Percentiles rank a stretch among this genome's conserved stretches.
These are phyloP conservation scores for Citropsis articulata DNA, from an alignment of 345 rosid species.

Conservation along the genomic window DNA sequence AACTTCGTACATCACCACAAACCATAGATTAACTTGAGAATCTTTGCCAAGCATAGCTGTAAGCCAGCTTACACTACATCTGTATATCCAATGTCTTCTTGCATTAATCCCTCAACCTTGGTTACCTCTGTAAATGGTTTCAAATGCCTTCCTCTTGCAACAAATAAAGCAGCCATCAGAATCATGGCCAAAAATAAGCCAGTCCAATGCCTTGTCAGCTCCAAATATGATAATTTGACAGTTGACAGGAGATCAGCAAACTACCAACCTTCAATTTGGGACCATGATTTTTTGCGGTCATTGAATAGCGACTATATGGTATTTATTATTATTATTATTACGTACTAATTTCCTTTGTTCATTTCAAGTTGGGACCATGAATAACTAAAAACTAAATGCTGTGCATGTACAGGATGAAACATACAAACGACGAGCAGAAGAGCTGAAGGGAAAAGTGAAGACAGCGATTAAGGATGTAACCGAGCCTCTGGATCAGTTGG, in stretches of 20 bases:
- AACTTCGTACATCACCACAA: too few relatives aligned
- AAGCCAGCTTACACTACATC: too few relatives aligned
- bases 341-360: too few relatives aligned
- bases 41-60: too few relatives aligned
- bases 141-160: too few relatives aligned
- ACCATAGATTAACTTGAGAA: too few relatives aligned
- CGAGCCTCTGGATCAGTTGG: neutral
- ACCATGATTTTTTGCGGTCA: conserved; percentile 3
- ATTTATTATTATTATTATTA: neutral
- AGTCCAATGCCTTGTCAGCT: neutral
- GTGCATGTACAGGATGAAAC: neutral
- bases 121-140: too few relatives aligned
- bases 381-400: neutral
- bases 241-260: conserved; percentile 9
- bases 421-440: neutral
- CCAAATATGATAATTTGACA: neutral
- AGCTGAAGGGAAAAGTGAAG: neutral
- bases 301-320: neutral
- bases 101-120: too few relatives aligned
- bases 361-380: too few relatives aligned
- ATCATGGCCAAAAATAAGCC: neutral
- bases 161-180: too few relatives aligned
- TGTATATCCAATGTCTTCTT: too few relatives aligned
- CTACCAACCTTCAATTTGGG: conserved; percentile 6
- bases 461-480: neutral